Conservation (phyloP, 495 filamentous ascomycete species). For the Lichenothelia convexa region DNA sequence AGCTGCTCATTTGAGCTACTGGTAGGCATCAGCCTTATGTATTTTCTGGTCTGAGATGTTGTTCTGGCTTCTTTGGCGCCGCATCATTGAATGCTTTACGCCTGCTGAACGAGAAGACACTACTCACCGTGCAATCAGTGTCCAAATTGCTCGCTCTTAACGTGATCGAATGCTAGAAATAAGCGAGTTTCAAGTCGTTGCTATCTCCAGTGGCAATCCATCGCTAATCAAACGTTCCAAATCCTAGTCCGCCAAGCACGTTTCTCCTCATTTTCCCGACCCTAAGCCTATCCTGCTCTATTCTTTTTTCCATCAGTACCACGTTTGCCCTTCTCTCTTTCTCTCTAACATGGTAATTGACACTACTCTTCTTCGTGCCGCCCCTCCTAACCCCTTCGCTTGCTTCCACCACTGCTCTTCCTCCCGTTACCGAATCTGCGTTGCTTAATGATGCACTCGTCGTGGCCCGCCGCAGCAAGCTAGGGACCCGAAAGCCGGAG, state of each 20-base stretch:
- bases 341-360: constrained; percentile 71
- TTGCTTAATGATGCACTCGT: constrained; percentile 33
- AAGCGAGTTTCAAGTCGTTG: too few species aligned
- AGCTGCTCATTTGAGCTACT: too few species aligned
- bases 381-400: constrained; percentile 18
- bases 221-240: constrained; percentile 3
- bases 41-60: too few species aligned
- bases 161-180: too few species aligned
- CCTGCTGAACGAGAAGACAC: too few species aligned
- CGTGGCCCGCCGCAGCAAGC: constrained; percentile 60
- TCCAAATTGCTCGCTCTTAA: too few species aligned
- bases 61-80: too few species aligned
- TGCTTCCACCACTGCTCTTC: constrained; percentile 15
- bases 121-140: too few species aligned
- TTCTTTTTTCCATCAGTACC: constrained; percentile 39
- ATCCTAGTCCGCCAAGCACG: not conserved
- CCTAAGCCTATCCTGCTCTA: constrained; percentile 49
- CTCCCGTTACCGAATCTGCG: constrained; percentile 7
- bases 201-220: too few species aligned
- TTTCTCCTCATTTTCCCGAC: constrained; percentile 1
- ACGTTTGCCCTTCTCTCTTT: constrained; percentile 39
- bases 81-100: too few species aligned
- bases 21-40: too few species aligned
- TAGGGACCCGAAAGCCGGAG: constrained; percentile 51
- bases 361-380: constrained; percentile 53